Evolutionary conservation across 148 eudicot species (phyloP), one percentile per base, ranked within the genome.

Genomic region (Chenopodium formosanum): DNA sequence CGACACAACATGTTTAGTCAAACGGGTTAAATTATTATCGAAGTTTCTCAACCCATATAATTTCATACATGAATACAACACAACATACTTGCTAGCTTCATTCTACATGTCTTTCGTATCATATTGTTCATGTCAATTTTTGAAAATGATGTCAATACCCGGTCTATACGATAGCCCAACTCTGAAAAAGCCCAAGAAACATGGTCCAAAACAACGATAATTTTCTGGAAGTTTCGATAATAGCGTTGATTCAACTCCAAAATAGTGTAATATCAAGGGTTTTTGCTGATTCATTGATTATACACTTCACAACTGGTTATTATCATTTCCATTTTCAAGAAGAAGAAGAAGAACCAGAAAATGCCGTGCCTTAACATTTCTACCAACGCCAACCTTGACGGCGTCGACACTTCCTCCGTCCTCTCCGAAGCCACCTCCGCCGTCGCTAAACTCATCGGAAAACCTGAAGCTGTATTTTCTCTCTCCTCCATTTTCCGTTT

Each of bases 311-410:
- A 3, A 71, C 12, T 19, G 74, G 52, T 22, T 71, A 71, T 22
- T 71, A 71, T 7, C 23, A 20, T 25, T 66, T 66, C 29, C 70
- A n/a, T 25, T 19, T 19, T 68, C 19, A 71, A 72, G 73, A 50
- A 73, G 62, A 34, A 32, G 40, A 23, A 29, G 25, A 25, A 25
- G 17, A 70, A 34, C 23, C 44, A 3, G 66, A 60, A 85, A 87
- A 86, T 95, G 99, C 97, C 97, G 84, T 95, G 97, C 86, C 83
- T 95, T 52, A 92, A 90, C 87, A 79, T 95, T 13, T 93, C 94
- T 48, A 93, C 97, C 17, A 95, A 95, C 87, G 97, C 92, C 68
- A 91, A 82, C 85, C 81, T 95, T 20, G 97, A 93, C 16, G 97
- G 94, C 52, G 86, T 93, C 12, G 96, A 95, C 83, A 92, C 97